These are phyloP conservation scores for Juncus effusus DNA, from an alignment of 176 grass and related monocot genomes.

Conservation along the genomic window DNA sequence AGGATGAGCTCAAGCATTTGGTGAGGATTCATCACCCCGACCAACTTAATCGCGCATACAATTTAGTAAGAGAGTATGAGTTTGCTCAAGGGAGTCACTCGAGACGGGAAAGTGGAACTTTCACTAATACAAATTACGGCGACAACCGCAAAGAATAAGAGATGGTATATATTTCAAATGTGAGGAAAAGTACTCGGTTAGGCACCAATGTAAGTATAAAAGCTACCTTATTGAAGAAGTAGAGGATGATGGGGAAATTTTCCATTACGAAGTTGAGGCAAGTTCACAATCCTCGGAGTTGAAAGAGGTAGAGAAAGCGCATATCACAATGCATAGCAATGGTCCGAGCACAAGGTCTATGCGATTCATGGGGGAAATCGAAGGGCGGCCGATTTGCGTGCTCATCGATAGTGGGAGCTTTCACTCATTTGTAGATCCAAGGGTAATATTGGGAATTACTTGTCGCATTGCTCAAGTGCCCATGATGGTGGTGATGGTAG, in stretches of 20 bases:
- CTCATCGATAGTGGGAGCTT: not conserved
- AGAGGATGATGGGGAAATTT: not conserved
- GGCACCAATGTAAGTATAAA: not conserved
- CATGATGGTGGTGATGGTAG: not conserved
- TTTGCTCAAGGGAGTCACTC: not conserved
- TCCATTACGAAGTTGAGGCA: not conserved
- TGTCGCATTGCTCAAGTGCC: not conserved
- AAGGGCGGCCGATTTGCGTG: not conserved
- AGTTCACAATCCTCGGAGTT: not conserved
- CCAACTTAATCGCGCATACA: not conserved
- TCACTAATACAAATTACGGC: not conserved
- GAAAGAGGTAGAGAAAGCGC: not conserved
- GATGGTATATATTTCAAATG: not conserved
- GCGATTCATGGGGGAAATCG: not conserved
- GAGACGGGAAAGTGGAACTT: not conserved
- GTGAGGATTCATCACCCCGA: not conserved
- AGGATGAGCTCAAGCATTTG: not conserved
- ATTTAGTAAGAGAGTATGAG: not conserved
- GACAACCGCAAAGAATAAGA: not conserved
- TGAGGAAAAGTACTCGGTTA: not conserved
- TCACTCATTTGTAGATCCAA: not conserved
- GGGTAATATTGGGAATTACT: not conserved
- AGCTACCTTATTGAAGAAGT: not conserved
- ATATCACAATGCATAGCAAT: not conserved
- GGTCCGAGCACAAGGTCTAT: not conserved